These are phyloP conservation scores for Solanum virginianum DNA, from an alignment of 257 asterid species.

Conservation along the genomic window DNA sequence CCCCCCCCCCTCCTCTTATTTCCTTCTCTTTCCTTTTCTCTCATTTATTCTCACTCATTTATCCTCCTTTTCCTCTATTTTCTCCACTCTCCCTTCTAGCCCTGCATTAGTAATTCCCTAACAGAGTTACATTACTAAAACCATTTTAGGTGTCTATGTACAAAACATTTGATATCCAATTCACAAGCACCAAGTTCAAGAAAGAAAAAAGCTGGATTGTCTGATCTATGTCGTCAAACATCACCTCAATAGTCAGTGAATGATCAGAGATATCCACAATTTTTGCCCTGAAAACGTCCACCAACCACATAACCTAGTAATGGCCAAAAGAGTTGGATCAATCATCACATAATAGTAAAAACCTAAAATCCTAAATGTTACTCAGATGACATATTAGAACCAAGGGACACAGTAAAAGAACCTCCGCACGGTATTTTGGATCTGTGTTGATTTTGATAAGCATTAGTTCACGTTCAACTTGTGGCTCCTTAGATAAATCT, in stretches of 20 bases:
- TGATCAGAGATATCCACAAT: slow-evolving; percentile 90
- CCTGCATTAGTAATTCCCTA: neutral
- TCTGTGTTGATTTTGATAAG: slow-evolving; percentile 84
- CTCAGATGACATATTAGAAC: neutral
- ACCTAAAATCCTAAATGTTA: neutral
- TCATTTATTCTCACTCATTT: neutral
- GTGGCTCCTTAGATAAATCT: slow-evolving; percentile 87
- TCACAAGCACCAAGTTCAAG: neutral
- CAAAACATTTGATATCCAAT: neutral
- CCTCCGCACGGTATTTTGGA: slow-evolving; percentile 72
- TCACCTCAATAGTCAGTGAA: slow-evolving; percentile 89
- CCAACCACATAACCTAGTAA: slow-evolving; percentile 89
- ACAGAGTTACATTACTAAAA: neutral
- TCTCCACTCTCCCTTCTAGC: neutral
- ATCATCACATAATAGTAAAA: neutral
- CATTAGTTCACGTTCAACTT: slow-evolving; percentile 95
- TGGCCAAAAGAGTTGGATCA: neutral
- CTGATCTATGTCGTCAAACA: neutral
- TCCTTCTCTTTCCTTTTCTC: neutral
- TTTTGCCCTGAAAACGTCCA: slow-evolving; percentile 86
- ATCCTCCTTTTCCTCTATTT: neutral
- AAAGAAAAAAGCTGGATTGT: neutral
- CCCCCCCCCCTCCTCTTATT: neutral
- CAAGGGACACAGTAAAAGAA: slow-evolving; percentile 10
- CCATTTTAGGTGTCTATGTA: neutral